These are phyloP conservation scores for Botryosphaeria dothidea DNA, from an alignment of 2,329 filamentous ascomycete genomes.

Conservation along the genomic window DNA sequence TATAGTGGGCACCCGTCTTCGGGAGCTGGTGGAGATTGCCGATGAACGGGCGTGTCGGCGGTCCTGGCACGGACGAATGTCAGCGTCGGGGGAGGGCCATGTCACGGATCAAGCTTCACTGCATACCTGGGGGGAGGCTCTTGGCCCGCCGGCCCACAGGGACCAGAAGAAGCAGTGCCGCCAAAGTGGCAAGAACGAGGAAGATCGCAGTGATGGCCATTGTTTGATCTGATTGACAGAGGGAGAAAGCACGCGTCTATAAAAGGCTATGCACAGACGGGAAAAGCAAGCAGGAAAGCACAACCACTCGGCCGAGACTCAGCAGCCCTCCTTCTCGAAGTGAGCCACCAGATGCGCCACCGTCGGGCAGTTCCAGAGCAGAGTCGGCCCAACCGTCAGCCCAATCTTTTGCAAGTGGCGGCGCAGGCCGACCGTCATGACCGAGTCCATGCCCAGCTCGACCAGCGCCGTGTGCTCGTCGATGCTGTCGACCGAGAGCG, in stretches of 20 bases:
- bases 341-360: constrained; percentile 38
- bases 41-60: too few species aligned
- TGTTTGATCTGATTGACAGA: too few species aligned
- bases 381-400: constrained; percentile 39
- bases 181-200: too few species aligned
- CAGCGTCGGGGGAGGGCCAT: too few species aligned
- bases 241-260: not conserved
- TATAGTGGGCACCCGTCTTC: too few species aligned
- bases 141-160: too few species aligned
- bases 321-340: constrained; percentile 27
- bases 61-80: too few species aligned
- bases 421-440: constrained; percentile 42
- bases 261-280: not conserved
- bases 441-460: constrained; percentile 43
- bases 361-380: constrained; percentile 45
- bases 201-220: too few species aligned
- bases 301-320: not conserved
- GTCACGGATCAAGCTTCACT: too few species aligned
- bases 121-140: too few species aligned
- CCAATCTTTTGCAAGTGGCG: constrained; percentile 36
- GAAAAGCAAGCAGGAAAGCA: not conserved
- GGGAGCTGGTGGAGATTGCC: too few species aligned
- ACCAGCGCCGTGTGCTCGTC: constrained; percentile 35
- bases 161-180: too few species aligned
- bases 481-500: constrained; percentile 34